These are phyloP conservation scores for Suillus spraguei DNA, from an alignment of 768 basidiomycete genomes.

Conservation along the genomic window DNA sequence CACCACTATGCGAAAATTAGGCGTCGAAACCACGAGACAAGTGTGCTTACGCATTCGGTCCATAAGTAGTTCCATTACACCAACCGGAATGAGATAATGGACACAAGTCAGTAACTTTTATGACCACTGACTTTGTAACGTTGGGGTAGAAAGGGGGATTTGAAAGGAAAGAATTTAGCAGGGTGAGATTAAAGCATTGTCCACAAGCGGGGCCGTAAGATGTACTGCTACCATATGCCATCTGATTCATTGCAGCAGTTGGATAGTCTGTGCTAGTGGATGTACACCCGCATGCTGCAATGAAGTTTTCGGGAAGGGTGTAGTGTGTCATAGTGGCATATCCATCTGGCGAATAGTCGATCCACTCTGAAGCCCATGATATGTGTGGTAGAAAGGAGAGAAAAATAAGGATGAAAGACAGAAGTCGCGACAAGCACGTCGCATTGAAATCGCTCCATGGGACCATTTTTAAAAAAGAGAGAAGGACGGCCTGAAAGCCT, in stretches of 20 bases:
- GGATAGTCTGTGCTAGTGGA: conserved; percentile 66
- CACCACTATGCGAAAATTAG: conserved; percentile 48
- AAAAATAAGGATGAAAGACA: conserved; percentile 22
- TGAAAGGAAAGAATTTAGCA: conserved; percentile 66
- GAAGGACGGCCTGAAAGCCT: background rate
- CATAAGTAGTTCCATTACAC: conserved; percentile 67
- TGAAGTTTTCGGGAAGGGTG: conserved; percentile 41
- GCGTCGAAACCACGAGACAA: conserved; percentile 7
- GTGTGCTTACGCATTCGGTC: conserved; percentile 62
- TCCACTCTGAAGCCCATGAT: conserved; percentile 49
- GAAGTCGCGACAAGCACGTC: conserved; percentile 18
- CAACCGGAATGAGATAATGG: conserved; percentile 62
- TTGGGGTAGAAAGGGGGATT: conserved; percentile 72
- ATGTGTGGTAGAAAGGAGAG: conserved; percentile 28
- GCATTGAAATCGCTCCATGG: conserved; percentile 2
- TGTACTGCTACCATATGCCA: conserved; percentile 77
- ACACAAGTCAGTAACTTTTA: conserved; percentile 84
- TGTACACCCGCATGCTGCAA: conserved; percentile 81
- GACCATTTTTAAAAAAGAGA: conserved; percentile 20
- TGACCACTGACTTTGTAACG: conserved; percentile 58
- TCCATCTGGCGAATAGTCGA: conserved; percentile 62
- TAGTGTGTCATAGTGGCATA: conserved; percentile 83
- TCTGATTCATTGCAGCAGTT: conserved; percentile 78
- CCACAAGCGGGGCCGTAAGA: conserved; percentile 77
- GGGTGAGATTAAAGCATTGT: conserved; percentile 76